Evolutionary conservation across 2,329 filamentous ascomycete species (phyloP).

Genomic region (Epichloe festucae): DNA sequence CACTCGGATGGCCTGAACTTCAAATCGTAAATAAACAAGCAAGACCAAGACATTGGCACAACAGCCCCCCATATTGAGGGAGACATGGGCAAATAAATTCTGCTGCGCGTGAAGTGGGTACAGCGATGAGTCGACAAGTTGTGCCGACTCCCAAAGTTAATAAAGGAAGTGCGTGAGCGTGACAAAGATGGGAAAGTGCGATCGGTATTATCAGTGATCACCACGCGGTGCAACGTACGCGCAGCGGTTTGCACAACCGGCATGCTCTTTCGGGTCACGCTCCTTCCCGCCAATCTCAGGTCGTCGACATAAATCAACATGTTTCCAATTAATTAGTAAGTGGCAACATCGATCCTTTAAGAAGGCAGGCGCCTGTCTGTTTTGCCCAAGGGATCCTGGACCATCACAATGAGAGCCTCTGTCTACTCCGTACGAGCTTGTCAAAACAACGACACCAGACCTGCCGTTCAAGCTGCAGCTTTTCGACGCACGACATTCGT

Average conservation of each 20-base stretch:
- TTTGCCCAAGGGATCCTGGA: too few relatives aligned
- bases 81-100: neutral
- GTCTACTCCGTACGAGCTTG: too few relatives aligned
- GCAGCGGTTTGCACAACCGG: neutral
- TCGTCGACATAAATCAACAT: neutral
- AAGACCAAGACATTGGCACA: neutral
- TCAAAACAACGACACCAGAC: too few relatives aligned
- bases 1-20: neutral
- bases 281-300: neutral
- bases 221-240: neutral
- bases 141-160: neutral
- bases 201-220: neutral
- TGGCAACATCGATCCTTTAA: neutral
- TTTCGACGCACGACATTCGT: neutral
- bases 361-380: too few relatives aligned
- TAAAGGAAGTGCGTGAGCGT: neutral
- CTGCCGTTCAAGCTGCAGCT: neutral
- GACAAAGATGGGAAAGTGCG: neutral
- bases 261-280: neutral
- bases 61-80: neutral
- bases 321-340: neutral
- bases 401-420: too few relatives aligned
- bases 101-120: neutral
- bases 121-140: too few relatives aligned
- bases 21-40: neutral